Percentiles rank a stretch among this genome's conserved stretches.
These are phyloP conservation scores for Oehlia diaphana DNA, from an alignment of 192 early-diverging fungal genomes.

Conservation along the genomic window DNA sequence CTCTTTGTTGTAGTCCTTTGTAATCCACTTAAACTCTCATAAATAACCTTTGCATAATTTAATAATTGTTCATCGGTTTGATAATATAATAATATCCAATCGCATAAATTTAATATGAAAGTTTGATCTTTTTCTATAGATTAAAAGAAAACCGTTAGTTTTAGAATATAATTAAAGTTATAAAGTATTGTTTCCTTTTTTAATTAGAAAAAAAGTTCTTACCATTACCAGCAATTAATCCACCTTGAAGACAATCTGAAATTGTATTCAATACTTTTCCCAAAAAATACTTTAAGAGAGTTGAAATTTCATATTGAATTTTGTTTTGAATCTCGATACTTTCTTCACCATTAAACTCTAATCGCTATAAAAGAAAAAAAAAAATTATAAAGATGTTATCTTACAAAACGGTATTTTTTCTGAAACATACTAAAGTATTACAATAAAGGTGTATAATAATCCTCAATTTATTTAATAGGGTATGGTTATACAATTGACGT, in stretches of 20 bases:
- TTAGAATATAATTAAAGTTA: too few species aligned
- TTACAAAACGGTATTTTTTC: background rate
- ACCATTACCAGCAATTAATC: background rate
- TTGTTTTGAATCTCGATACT: background rate
- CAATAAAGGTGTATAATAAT: background rate
- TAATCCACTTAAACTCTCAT: constrained; percentile 2
- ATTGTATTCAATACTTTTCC: background rate
- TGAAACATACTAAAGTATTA: constrained; percentile 2
- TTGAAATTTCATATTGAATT: background rate
- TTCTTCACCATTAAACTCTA: background rate
- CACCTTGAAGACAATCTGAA: background rate
- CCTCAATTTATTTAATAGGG: background rate
- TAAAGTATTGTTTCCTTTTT: too few species aligned
- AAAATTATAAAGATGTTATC: background rate
- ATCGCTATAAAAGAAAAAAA: background rate
- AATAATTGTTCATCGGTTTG: background rate
- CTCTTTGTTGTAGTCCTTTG: background rate
- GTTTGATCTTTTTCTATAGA: background rate
- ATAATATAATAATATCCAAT: background rate
- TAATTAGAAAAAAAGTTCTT: too few species aligned
- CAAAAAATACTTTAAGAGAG: background rate
- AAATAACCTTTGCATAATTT: constrained; percentile 3
- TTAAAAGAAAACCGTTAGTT: background rate
- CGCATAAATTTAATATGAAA: constrained; percentile 1
- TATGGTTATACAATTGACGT: background rate